Evolutionary conservation across 306 rosid species (phyloP), one percentile per base, ranked within the genome.

Genomic region (Vigna reflexopilosa): DNA sequence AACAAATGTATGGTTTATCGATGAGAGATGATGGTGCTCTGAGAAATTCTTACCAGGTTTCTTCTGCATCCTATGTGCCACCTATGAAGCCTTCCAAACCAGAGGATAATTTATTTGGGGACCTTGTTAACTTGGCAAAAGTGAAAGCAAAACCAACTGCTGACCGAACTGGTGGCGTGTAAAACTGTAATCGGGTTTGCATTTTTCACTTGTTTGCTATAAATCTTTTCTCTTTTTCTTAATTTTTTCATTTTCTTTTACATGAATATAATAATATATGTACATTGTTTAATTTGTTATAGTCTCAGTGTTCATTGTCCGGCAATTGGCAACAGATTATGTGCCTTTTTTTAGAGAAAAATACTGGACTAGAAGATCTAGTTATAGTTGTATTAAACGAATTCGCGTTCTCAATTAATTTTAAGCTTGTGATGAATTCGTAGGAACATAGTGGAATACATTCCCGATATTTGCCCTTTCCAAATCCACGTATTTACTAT

Each of bases 31-130:
- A 87, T 55, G 81, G 45, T 77, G 83, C 88, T 30, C 10, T 80
- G 88, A 84, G 88, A 71, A 87, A 87, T 62, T 67, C 93, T 42
- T 81, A 89, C 84, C 97, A 88, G 86, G 86, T 83, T 81, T 83
- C 99, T 14, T 61, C 87, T 77, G 52, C 96, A 67, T 89, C 98
- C 30, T 89, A 90, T 68, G 82, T 68, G 56, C 89, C 97, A 66
- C 75, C 94, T 17, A 86, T 58, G 57, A 93, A 82, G 89, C 96
- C 97, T 80, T 81, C 87, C 57, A 96, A 88, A 84, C 99, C 98
- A 30, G 98, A 96, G 85, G 97, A 96, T 77, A 96, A 87, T 72
- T 87, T 96, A 50, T 96, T 96, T 22, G 99, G 99, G 36, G 99
- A 96, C 84, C 98, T 96, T 59, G 97, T 96, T 77, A 86, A 89